A percentile compares a stretch with the other conserved stretches of the same genome.
Evolutionary conservation across 768 basidiomycete species (phyloP).

Genomic region (Trametes coccinea): DNA sequence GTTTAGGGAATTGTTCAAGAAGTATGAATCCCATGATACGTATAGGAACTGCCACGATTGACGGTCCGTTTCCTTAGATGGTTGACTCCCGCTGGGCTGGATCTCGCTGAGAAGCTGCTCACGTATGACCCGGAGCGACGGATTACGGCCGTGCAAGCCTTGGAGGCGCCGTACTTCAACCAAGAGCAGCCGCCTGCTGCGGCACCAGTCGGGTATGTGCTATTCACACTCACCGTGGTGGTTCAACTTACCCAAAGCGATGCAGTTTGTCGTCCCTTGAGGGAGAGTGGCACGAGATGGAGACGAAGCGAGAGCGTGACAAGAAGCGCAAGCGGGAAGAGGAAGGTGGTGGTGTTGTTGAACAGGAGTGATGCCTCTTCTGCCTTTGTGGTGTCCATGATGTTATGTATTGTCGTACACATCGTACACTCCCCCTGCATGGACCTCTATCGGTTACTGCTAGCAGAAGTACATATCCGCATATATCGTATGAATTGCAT

Average conservation of each 20-base stretch:
- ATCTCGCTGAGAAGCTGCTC: slow-evolving; percentile 82
- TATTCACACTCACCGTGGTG: background rate
- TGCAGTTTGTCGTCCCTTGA: slow-evolving; percentile 72
- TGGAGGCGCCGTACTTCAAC: slow-evolving; percentile 82
- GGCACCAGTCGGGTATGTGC: slow-evolving; percentile 74
- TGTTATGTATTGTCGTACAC: slow-evolving; percentile 30
- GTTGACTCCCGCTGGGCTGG: slow-evolving; percentile 82
- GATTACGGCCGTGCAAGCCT: slow-evolving; percentile 75
- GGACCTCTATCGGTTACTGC: slow-evolving; percentile 31
- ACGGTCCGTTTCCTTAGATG: slow-evolving; percentile 50
- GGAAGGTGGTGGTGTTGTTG: slow-evolving; percentile 9
- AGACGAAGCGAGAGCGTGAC: slow-evolving; percentile 89
- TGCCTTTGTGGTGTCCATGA: slow-evolving; percentile 25
- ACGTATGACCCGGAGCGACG: slow-evolving; percentile 79
- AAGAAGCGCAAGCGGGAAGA: slow-evolving; percentile 75
- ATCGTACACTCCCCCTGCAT: slow-evolving; percentile 12
- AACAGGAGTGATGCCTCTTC: background rate
- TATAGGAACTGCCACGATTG: background rate
- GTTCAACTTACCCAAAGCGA: background rate
- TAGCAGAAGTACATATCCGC: slow-evolving; percentile 27
- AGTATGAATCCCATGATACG: slow-evolving; percentile 46
- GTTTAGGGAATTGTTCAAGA: slow-evolving; percentile 84
- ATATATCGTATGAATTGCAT: slow-evolving; percentile 23
- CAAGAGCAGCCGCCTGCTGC: slow-evolving; percentile 73
- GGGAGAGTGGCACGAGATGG: slow-evolving; percentile 98